These are phyloP conservation scores for Populus ilicifolia DNA, from an alignment of 345 rosid species.

Conservation along the genomic window DNA sequence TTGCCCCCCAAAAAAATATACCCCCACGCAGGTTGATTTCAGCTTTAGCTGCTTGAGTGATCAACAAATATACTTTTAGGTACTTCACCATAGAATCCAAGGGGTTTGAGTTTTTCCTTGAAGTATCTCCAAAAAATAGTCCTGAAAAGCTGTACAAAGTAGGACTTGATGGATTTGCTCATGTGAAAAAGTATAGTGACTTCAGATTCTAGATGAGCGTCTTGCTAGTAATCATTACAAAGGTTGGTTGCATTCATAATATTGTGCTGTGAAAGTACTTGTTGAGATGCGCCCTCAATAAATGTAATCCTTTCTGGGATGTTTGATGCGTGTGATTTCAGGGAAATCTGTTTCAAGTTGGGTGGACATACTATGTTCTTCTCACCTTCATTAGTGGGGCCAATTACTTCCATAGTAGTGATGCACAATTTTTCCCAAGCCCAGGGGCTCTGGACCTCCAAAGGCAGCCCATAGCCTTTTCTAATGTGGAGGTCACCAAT, in stretches of 20 bases:
- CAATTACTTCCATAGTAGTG: conserved; percentile 3
- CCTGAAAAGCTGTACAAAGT: background rate
- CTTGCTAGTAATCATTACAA: background rate
- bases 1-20: background rate
- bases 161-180: background rate
- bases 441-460: conserved; percentile 9
- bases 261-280: background rate
- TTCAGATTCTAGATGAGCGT: background rate
- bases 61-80: background rate
- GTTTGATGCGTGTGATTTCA: conserved; percentile 16
- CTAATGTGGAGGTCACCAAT: conserved; percentile 11
- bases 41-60: background rate
- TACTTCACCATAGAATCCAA: background rate
- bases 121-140: background rate
- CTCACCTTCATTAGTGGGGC: conserved; percentile 10
- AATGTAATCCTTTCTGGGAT: background rate
- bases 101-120: background rate
- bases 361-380: conserved; percentile 16
- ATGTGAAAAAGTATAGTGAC: background rate
- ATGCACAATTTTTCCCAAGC: conserved; percentile 11
- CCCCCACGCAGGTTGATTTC: background rate
- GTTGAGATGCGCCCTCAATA: conserved; percentile 1
- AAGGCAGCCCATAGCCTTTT: conserved; percentile 1
- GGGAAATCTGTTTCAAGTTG: conserved; percentile 16
- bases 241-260: background rate